These are phyloP conservation scores for Malus hybrid DNA, from an alignment of 331 rosid genomes.

Conservation along the genomic window DNA sequence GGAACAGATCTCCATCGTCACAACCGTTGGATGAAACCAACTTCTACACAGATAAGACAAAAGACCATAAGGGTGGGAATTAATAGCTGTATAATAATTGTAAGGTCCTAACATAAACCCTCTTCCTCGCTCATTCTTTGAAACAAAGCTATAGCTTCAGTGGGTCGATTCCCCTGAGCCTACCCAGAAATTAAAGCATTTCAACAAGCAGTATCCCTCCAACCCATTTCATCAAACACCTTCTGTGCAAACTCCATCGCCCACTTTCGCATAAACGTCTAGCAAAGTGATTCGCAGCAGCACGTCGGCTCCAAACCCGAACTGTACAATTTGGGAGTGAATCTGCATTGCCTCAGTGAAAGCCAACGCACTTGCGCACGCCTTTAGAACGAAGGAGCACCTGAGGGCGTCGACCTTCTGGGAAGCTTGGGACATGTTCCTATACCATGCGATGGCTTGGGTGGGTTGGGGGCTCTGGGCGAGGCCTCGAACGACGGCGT, in stretches of 20 bases:
- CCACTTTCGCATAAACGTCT: constrained; percentile 60
- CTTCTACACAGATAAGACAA: too few relatives aligned
- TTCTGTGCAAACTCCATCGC: constrained; percentile 43
- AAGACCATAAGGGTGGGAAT: too few relatives aligned
- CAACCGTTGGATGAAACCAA: too few relatives aligned
- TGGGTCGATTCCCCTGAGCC: constrained; percentile 69
- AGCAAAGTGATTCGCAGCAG: constrained; percentile 60
- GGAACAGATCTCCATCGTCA: too few relatives aligned
- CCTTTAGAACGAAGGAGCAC: constrained; percentile 71
- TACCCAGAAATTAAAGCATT: constrained; percentile 71
- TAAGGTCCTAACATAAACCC: neutral
- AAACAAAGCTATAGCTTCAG: constrained; percentile 55
- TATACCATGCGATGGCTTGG: constrained; percentile 50
- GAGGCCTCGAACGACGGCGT: constrained; percentile 69
- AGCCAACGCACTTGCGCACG: constrained; percentile 75
- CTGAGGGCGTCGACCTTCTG: constrained; percentile 56
- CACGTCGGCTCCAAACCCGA: constrained; percentile 47
- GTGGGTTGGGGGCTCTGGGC: constrained; percentile 60
- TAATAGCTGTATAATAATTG: too few relatives aligned
- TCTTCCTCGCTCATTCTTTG: constrained; percentile 52
- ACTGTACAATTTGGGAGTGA: constrained; percentile 54
- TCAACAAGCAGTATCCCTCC: constrained; percentile 65
- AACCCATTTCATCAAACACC: constrained; percentile 63
- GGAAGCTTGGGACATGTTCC: constrained; percentile 30
- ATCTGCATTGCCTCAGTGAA: constrained; percentile 45